Evolutionary conservation across 257 asterid genomes (phyloP).

Genomic region (Leonotis leonurus): DNA sequence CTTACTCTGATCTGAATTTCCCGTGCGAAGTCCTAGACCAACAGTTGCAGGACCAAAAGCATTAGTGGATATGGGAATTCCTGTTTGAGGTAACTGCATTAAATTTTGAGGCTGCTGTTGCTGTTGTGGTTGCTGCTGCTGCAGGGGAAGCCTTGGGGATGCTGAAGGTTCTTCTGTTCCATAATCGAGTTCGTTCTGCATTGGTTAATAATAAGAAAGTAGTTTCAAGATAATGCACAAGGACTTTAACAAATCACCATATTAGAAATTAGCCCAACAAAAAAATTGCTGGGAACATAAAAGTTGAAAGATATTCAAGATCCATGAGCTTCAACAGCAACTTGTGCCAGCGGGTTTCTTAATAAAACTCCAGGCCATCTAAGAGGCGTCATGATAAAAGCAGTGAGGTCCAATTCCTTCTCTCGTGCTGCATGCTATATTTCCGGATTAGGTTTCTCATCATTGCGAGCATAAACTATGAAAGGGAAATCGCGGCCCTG

Average conservation of each 20-base stretch:
- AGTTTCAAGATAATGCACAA: background rate
- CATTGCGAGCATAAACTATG: background rate
- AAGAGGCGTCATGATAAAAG: background rate
- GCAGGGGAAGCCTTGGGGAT: constrained; percentile 37
- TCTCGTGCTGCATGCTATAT: background rate
- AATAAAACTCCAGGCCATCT: background rate
- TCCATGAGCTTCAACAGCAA: background rate
- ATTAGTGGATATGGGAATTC: constrained; percentile 35
- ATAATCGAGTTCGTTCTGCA: constrained; percentile 55
- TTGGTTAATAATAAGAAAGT: background rate
- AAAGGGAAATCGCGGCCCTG: background rate
- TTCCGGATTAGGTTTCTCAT: background rate
- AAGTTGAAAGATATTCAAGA: background rate
- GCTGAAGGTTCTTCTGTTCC: constrained; percentile 51
- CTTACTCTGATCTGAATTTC: constrained; percentile 36
- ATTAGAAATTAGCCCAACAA: background rate
- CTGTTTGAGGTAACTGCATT: constrained; percentile 27
- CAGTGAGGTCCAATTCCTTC: background rate
- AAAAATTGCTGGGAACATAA: background rate
- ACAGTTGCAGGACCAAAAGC: constrained; percentile 32
- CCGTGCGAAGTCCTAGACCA: constrained; percentile 39
- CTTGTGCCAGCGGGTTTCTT: background rate
- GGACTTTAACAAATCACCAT: background rate
- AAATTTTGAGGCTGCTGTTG: constrained; percentile 25
- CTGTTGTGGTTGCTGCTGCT: constrained; percentile 32